A percentile compares a stretch with the other conserved stretches of the same genome.
Evolutionary conservation across 2,329 filamentous ascomycete species (phyloP).

Genomic region (Escovopsis sp.): DNA sequence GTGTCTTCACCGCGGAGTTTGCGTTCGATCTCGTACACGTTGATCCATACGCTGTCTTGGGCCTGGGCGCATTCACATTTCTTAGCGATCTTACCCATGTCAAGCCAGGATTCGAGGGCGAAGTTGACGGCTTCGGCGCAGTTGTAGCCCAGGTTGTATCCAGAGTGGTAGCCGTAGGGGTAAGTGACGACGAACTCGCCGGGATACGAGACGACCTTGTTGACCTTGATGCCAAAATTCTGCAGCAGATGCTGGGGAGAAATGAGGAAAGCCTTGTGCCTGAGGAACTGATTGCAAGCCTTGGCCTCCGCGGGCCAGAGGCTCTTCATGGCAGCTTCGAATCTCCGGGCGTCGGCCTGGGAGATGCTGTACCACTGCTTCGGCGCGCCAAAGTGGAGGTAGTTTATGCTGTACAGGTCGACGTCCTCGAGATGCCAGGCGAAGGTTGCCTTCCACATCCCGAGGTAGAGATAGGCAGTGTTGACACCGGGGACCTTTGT

Average conservation of each 20-base stretch:
- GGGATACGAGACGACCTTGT: conserved; percentile 87
- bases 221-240: conserved; percentile 89
- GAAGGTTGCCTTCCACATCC: conserved; percentile 99
- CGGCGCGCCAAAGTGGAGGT: conserved; percentile 93
- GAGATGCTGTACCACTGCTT: conserved; percentile 99
- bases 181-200: conserved; percentile 98
- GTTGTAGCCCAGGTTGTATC: conserved; percentile 96
- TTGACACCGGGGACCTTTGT: conserved; percentile 96
- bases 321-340: conserved; percentile 88
- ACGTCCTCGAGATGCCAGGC: conserved; percentile 98
- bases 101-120: conserved; percentile 85
- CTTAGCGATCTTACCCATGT: conserved; percentile 89
- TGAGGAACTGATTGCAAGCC: conserved; percentile 86
- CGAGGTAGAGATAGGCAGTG: conserved; percentile 91
- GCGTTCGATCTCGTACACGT: conserved; percentile 89
- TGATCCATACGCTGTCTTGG: conserved; percentile 95
- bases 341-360: conserved; percentile 81
- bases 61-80: conserved; percentile 93
- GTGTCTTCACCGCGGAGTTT: conserved; percentile 82
- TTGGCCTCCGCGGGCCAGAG: conserved; percentile 94
- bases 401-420: conserved; percentile 98
- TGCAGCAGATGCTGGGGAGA: conserved; percentile 77
- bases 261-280: conserved; percentile 95
- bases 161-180: conserved; percentile 95
- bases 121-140: conserved; percentile 99